Base-by-base conservation (phyloP, 805 yeast species). In the Cyberlindnera saturnus region DNA sequence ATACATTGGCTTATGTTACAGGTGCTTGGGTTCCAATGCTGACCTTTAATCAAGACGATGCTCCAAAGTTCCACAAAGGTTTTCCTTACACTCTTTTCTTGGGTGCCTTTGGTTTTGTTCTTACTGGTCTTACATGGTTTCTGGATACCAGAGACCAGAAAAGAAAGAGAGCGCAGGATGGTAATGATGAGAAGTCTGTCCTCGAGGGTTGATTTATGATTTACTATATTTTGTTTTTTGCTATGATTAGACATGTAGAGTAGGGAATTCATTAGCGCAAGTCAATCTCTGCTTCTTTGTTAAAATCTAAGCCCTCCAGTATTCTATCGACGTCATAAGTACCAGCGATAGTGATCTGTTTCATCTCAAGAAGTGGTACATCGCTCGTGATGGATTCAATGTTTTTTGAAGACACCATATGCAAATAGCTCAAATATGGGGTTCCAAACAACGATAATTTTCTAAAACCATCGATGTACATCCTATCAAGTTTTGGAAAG, bases 1-100 rank as follows among this genome's bases (percentile, higher is more conserved):
- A 71, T 47, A 64, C 65, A n/a, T 47, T 69, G 43, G 70, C 73
- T 1, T 71, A 71, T 44, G 69, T 67, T 14, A 67, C 68, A 1
- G 58, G 57, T 31, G 65, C 71, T 6, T 68, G 67, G 66, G 63
- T 69, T 7, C 71, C 74, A 7, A 60, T 67, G 42, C 52, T 69
- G 26, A 65, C 67, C 2, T 70, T 72, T 66, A 55, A 60, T 42
- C 60, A 71, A 11, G 39, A 43, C 7, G 66, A 65, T 38, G 57
- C 60, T 37, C 74, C 73, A 4, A 32, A 45, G 18, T 69, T 69
- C 53, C 55, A 47, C 36, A 49, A 60, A 32, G 74, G 74, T 3
- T 69, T 67, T 47, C 55, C 62, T 2, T 69, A 66, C 48, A 67
- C 65, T 7, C 65, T 70, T 2, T 56, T 59, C 42, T 51, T 69